Conservation (phyloP, 2,329 filamentous ascomycete genomes). For the Clonostachys sp. region DNA sequence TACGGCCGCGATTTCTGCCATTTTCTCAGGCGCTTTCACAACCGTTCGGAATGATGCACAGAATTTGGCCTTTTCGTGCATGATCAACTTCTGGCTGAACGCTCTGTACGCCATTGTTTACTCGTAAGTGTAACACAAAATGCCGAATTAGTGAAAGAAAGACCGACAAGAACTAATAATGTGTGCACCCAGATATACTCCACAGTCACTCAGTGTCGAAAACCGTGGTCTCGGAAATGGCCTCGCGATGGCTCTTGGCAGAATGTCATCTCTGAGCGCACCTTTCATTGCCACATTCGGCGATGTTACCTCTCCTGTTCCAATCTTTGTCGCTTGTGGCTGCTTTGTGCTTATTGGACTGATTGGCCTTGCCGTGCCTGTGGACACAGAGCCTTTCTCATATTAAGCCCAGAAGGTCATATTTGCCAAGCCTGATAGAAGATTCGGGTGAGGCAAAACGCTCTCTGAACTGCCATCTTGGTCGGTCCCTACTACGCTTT, state of each 20-base stretch:
- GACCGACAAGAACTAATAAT: not conserved
- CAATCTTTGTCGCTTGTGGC: slow-evolving; percentile 12
- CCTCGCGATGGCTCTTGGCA: slow-evolving; percentile 9
- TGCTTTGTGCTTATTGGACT: slow-evolving; percentile 10
- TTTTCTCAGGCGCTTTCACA: slow-evolving; percentile 12
- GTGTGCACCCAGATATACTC: slow-evolving; percentile 7
- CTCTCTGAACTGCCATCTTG: too few species aligned
- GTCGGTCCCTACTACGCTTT: too few species aligned
- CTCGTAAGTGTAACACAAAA: slow-evolving; percentile 3
- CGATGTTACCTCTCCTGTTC: slow-evolving; percentile 11
- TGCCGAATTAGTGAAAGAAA: not conserved
- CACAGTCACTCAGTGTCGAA: slow-evolving; percentile 8
- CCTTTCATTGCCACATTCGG: slow-evolving; percentile 13
- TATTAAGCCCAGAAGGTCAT: too few species aligned
- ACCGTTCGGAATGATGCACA: slow-evolving; percentile 7
- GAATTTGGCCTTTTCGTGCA: slow-evolving; percentile 13
- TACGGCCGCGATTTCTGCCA: slow-evolving; percentile 8
- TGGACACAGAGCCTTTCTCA: slow-evolving; percentile 4
- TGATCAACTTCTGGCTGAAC: slow-evolving; percentile 12
- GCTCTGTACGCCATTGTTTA: slow-evolving; percentile 10
- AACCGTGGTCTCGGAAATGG: slow-evolving; percentile 11
- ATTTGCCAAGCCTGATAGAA: too few species aligned
- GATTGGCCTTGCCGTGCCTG: slow-evolving; percentile 7
- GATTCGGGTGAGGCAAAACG: too few species aligned
- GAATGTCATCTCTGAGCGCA: slow-evolving; percentile 9